Evolutionary conservation across 2,329 filamentous ascomycete species (phyloP).

Genomic region (Fusarium liriodendri): DNA sequence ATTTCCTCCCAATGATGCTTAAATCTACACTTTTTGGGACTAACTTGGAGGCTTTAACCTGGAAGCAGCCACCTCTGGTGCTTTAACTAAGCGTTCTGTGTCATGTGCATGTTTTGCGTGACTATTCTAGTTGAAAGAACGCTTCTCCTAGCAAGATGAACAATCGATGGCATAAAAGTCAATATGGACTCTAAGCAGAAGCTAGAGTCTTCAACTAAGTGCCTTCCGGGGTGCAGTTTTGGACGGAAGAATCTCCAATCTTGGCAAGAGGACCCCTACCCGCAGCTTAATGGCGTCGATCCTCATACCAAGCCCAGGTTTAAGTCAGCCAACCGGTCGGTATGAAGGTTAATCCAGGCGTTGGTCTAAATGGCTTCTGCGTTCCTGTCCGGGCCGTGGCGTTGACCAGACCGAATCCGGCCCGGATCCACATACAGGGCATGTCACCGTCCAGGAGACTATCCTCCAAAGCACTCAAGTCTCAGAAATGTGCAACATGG

Average conservation of each 20-base stretch:
- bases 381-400: neutral
- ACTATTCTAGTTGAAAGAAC: neutral
- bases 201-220: neutral
- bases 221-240: no score
- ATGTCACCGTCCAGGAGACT: neutral
- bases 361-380: neutral
- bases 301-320: neutral
- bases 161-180: neutral
- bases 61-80: neutral
- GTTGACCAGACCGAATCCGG: neutral
- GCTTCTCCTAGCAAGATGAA: neutral
- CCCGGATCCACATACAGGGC: neutral
- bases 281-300: neutral
- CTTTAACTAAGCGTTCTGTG: neutral
- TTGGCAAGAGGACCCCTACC: neutral
- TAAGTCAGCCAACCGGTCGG: neutral
- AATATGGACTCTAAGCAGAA: no score
- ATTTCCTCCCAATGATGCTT: neutral
- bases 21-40: neutral
- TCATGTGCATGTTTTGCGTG: neutral
- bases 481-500: neutral
- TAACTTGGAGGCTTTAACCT: neutral
- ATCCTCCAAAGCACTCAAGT: neutral
- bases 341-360: neutral
- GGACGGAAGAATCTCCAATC: neutral